Evolutionary conservation across 768 basidiomycete species (phyloP).

Genomic region (Leccinum fibrillosum): DNA sequence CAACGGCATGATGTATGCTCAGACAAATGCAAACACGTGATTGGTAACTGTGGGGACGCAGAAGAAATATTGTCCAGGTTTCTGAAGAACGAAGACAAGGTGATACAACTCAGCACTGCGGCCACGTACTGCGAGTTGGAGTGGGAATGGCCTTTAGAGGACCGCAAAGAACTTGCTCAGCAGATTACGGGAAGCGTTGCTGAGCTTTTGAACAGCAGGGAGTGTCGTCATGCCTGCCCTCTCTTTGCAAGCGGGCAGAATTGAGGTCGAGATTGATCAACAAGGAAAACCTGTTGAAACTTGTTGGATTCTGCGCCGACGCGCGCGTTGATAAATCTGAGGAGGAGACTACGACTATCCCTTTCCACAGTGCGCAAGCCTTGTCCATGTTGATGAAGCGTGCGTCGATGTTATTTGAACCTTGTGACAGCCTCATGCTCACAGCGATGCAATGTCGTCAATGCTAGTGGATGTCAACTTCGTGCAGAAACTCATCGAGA

Average conservation of each 20-base stretch:
- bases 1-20: not conserved
- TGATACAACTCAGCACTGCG: constrained; percentile 23
- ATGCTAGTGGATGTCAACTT: constrained; percentile 13
- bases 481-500: constrained; percentile 13
- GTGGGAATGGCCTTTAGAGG: constrained; percentile 18
- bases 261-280: constrained; percentile 15
- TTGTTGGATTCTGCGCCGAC: constrained; percentile 21
- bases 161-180: not conserved
- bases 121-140: constrained; percentile 25
- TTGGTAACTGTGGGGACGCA: not conserved
- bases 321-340: constrained; percentile 1
- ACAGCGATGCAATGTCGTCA: constrained; percentile 1
- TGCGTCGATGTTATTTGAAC: not conserved
- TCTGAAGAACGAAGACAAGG: constrained; percentile 11
- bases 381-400: constrained; percentile 25
- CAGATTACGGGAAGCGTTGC: constrained; percentile 9
- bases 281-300: constrained; percentile 14
- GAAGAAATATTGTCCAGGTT: constrained; percentile 9
- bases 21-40: constrained; percentile 19
- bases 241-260: constrained; percentile 22
- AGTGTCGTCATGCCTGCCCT: constrained; percentile 24
- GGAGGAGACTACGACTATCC: constrained; percentile 17
- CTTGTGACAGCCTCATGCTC: not conserved
- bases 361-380: constrained; percentile 27
- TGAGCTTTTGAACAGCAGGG: constrained; percentile 9